A percentile compares a stretch with the other conserved stretches of the same genome.
Conservation (phyloP, 2,329 filamentous ascomycete species). For the Fusarium illudens region DNA sequence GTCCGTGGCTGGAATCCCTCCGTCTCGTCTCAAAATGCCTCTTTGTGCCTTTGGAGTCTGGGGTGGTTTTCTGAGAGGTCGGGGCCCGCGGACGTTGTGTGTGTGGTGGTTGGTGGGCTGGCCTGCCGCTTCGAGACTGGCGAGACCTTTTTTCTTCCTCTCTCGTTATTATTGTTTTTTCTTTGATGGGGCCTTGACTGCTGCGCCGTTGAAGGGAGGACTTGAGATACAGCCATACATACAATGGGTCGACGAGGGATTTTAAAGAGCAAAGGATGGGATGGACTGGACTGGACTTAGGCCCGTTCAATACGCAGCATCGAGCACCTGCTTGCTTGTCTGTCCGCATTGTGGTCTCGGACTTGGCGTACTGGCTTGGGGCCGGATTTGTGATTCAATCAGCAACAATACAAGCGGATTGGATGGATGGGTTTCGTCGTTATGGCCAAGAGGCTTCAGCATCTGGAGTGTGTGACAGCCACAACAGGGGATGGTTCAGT, state of each 20-base stretch:
- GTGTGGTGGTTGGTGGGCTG: conserved; percentile 29
- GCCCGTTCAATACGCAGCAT: not conserved
- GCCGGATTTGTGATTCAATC: conserved; percentile 10
- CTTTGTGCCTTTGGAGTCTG: not conserved
- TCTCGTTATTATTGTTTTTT: not conserved
- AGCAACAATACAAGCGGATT: not conserved
- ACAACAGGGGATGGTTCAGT: not conserved
- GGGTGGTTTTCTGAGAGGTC: conserved; percentile 1
- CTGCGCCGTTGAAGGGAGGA: not conserved
- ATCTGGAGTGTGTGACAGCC: not conserved
- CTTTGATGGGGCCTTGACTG: not conserved
- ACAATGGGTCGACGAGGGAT: not conserved
- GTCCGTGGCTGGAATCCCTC: conserved; percentile 2
- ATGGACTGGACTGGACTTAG: not conserved
- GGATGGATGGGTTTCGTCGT: not conserved
- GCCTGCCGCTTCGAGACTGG: conserved; percentile 17
- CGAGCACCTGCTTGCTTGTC: not conserved
- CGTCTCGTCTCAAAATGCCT: conserved; percentile 13
- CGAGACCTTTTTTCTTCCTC: conserved; percentile 3
- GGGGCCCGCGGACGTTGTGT: conserved; percentile 21
- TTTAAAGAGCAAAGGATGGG: not conserved
- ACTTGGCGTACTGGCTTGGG: not conserved
- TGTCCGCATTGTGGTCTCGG: not conserved
- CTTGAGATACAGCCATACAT: not conserved
- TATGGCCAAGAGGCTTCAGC: not conserved